Percentiles rank a stretch among this genome's conserved stretches.
Evolutionary conservation across 176 grass and related monocot genomes (phyloP).

Genomic region (Avena eriantha): DNA sequence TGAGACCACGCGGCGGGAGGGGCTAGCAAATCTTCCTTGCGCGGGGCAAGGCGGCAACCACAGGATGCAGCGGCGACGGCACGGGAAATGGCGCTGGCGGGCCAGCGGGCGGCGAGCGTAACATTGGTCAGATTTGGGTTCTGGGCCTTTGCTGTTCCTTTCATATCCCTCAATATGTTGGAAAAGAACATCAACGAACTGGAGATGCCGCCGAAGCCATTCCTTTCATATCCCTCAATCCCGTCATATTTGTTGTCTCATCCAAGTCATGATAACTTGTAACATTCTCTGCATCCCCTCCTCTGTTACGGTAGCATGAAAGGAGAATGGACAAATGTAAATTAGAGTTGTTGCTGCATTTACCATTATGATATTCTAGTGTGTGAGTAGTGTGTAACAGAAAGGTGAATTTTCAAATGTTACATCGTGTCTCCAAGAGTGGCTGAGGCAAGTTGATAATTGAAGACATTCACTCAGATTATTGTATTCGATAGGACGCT

Average conservation of each 20-base stretch:
- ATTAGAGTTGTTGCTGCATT: background rate
- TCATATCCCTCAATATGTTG: slow-evolving; percentile 48
- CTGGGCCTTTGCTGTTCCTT: background rate
- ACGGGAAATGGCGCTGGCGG: background rate
- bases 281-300: background rate
- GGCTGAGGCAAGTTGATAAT: too few species aligned
- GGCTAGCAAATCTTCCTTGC: background rate
- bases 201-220: slow-evolving; percentile 52
- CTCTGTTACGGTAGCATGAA: background rate
- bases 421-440: background rate
- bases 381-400: background rate
- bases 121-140: background rate
- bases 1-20: background rate
- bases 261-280: background rate
- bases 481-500: too few species aligned
- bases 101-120: background rate
- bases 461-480: background rate
- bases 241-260: background rate
- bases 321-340: background rate
- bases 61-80: background rate
- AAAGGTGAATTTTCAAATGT: background rate
- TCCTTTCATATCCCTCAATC: background rate
- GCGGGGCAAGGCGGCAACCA: background rate
- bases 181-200: slow-evolving; percentile 45
- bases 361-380: background rate